phyloP scores from a whole-genome alignment of 495 filamentous ascomycete genomes.

The Penicillium cataractarum region DNA sequence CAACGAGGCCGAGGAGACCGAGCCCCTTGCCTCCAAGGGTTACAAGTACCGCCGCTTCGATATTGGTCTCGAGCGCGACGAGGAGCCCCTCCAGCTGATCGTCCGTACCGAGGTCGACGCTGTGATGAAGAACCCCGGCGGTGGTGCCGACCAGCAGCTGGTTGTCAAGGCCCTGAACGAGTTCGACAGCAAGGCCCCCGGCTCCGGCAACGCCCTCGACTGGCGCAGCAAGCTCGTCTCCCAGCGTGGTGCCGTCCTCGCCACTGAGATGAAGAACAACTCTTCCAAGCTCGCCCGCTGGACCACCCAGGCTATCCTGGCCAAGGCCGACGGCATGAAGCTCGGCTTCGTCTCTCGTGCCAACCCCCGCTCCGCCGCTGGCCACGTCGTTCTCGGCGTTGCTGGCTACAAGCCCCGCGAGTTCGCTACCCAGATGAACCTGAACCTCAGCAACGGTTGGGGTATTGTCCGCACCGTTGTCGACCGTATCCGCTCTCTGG shows the following conservation, averaged over 20 bases:
- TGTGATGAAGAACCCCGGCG: slow-evolving; percentile 88
- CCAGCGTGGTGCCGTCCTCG: slow-evolving; percentile 93
- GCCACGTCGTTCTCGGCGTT: slow-evolving; percentile 93
- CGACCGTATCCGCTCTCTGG: slow-evolving; percentile 69
- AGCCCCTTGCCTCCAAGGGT: slow-evolving; percentile 89
- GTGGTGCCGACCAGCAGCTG: slow-evolving; percentile 83
- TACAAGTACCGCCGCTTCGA: slow-evolving; percentile 99
- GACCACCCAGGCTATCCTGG: slow-evolving; percentile 94
- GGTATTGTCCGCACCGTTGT: slow-evolving; percentile 97
- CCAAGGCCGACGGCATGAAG: slow-evolving; percentile 96
- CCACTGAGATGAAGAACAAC: slow-evolving; percentile 99
- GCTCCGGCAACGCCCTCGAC: slow-evolving; percentile 89
- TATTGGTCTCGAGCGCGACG: slow-evolving; percentile 84
- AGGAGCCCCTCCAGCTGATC: slow-evolving; percentile 87
- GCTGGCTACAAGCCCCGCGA: slow-evolving; percentile 96
- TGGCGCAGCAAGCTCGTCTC: slow-evolving; percentile 92
- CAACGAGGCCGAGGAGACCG: slow-evolving; percentile 87
- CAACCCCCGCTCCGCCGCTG: slow-evolving; percentile 85
- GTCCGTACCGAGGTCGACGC: slow-evolving; percentile 97
- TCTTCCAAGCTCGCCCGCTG: slow-evolving; percentile 95
- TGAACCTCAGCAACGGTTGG: slow-evolving; percentile 96
- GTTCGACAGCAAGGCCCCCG: slow-evolving; percentile 96
- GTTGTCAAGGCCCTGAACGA: slow-evolving; percentile 97
- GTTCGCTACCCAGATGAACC: slow-evolving; percentile 96
- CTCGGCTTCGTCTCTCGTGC: slow-evolving; percentile 96